Evolutionary conservation across 2,329 filamentous ascomycete species (phyloP).

Genomic region (Diaporthe batatas): DNA sequence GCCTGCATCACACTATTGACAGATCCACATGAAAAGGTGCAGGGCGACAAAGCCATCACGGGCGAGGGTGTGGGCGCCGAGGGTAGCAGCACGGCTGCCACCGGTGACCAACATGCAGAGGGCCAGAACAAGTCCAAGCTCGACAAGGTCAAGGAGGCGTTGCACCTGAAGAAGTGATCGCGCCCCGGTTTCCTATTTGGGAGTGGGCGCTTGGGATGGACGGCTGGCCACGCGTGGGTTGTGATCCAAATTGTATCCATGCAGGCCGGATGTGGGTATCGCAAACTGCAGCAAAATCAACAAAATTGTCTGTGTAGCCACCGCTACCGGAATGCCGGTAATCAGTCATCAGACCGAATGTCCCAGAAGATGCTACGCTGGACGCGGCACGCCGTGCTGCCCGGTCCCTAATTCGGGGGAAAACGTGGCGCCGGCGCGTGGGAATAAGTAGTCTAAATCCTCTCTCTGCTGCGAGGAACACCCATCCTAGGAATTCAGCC

Average conservation of each 20-base stretch:
- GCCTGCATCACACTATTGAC: constrained; percentile 27
- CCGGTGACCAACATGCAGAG: constrained; percentile 23
- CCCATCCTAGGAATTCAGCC: constrained; percentile 15
- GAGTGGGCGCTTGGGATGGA: constrained; percentile 17
- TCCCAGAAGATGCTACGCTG: constrained; percentile 21
- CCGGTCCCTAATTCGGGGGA: constrained; percentile 2
- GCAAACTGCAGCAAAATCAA: constrained; percentile 32
- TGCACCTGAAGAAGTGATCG: constrained; percentile 37
- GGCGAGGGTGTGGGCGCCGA: constrained; percentile 30
- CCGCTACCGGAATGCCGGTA: constrained; percentile 33
- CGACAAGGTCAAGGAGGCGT: constrained; percentile 38
- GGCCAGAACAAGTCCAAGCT: constrained; percentile 32
- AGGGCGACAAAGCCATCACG: constrained; percentile 34
- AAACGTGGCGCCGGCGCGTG: constrained; percentile 24
- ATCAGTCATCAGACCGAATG: constrained; percentile 21
- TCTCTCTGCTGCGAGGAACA: constrained; percentile 17
- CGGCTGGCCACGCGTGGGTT: constrained; percentile 1
- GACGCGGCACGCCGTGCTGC: constrained; percentile 5
- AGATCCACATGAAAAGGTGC: constrained; percentile 29
- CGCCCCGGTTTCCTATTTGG: neutral
- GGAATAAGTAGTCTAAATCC: constrained; percentile 34
- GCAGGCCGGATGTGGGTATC: constrained; percentile 7
- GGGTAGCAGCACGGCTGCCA: constrained; percentile 24
- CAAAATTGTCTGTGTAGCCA: neutral
- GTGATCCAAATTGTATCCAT: constrained; percentile 29